Base-by-base conservation (phyloP, 2,329 filamentous ascomycete species). In the Chrysosporium queenslandicum region DNA sequence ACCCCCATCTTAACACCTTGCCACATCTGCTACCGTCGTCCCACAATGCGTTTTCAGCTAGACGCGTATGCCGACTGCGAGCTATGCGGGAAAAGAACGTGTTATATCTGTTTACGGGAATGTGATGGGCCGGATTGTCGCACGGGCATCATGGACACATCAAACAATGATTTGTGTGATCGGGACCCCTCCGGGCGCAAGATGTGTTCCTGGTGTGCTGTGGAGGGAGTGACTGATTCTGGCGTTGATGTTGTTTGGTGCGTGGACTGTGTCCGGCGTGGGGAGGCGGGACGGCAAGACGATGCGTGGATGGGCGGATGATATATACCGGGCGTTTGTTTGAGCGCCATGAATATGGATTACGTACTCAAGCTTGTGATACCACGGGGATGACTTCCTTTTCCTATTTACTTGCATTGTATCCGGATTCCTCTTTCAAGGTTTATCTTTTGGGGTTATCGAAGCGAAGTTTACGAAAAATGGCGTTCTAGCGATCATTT, bases 51-150 rank as follows among this genome's bases (percentile, higher is more conserved):
- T 16, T 63, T 67, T 45, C 60, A 68, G 20, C 59, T 72, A 1
- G 67, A 71, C 47, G 68, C 68, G 2, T 71, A 71, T 53, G 65
- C 68, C 14, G 66, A 71, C 53, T 72, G 68, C 53, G 66, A 69
- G 48, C 50, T 70, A 11, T 72, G 69, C 48, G 60, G 60, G 7
- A 55, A 67, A 39, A 61, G 68, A 34, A 64, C 68, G 32, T 72
- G 69, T 49, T 71, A 69, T 53, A 69, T 72, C 34, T 72, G 68
- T 59, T 58, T 72, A 40, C 63, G 69, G 14, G 63, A 68, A 50
- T 72, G 69, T 48, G 66, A 69, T 47, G 59, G 62, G 4, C 16
- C 56, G 14, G 53, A 62, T 45, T 71, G 68, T 51, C 51, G 57
- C n/a, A 57, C 58, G 34, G 23, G 49, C 18, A 21, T 18, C n/a